Evolutionary conservation across 352 stramenopile species (phyloP), one percentile per base, ranked within the genome.

Genomic region (Phytophthora constricta): DNA sequence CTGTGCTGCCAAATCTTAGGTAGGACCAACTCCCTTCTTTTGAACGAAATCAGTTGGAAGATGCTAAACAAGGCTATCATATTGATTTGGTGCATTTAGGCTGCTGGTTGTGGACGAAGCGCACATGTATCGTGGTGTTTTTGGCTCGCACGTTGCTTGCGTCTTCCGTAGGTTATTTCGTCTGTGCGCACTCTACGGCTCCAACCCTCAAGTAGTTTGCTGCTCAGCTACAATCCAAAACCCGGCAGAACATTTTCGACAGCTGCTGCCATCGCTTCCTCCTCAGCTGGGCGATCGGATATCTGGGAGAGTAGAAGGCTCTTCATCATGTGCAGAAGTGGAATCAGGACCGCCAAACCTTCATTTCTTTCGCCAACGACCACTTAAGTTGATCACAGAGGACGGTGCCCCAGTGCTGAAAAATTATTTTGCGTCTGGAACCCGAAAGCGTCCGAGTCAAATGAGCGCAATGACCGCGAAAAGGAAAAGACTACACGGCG

Each of bases 361-460:
- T 5, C 67, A 89, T 25, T 95, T 92, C 45, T 92, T 91, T 62
- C 74, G 70, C 14, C 72, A 82, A 19, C 77, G 86, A 31, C 48
- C 65, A 7, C 58, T 95, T 3, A 58, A 71, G 10, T 82, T 96
- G 25, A 92, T 98, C 63, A 89, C 97, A 14, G 65, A 98, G 47
- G 88, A 96, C 74, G 95, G 93, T 1, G 96, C 96, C 17, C 96
- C 97, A 16, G 80, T 4, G 82, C 92, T 16, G 76, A 93, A 33
- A 98, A 98, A 62, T 65, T 97, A 59, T 98, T 99, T 53, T 97
- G 97, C 48, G 60, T 99, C 8, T 99, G 96, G 96, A 99, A 99
- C 53, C 96, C 97, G 19, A 85, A 87, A 54, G 68, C 72, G 77
- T 23, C 53, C 76, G 41, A 72, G 79, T 34, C 14, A 5, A 34